Evolutionary conservation across 306 rosid species (phyloP).

Genomic region (Spatholobus suberectus): DNA sequence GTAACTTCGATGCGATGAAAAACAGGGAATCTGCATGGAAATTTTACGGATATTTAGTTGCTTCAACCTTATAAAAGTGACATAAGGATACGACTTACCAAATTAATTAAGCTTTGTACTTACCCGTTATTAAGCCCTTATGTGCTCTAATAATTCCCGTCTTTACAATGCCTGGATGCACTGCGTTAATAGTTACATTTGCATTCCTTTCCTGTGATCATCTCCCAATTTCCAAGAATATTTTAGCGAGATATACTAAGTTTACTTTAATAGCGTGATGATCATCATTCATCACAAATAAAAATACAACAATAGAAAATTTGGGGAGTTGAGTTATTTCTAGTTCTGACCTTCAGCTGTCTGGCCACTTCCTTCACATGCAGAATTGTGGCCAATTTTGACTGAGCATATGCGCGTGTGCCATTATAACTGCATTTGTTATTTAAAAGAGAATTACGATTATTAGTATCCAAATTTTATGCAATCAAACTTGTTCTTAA

Average conservation of each 20-base stretch:
- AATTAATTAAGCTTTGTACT: slow-evolving; percentile 15
- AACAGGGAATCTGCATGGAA: slow-evolving; percentile 80
- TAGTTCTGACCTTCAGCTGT: slow-evolving; percentile 73
- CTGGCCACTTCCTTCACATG: slow-evolving; percentile 84
- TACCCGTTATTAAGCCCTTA: slow-evolving; percentile 78
- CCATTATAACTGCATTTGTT: slow-evolving; percentile 82
- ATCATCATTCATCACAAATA: neutral
- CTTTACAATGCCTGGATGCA: slow-evolving; percentile 93
- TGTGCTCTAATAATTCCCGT: slow-evolving; percentile 88
- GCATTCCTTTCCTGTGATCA: slow-evolving; percentile 74
- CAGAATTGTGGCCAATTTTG: slow-evolving; percentile 83
- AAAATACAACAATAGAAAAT: neutral
- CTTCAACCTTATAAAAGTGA: slow-evolving; percentile 6
- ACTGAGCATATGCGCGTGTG: slow-evolving; percentile 86
- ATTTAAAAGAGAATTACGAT: neutral
- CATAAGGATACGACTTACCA: neutral
- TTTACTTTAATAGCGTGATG: neutral
- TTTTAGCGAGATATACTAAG: neutral
- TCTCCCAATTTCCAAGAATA: slow-evolving; percentile 7
- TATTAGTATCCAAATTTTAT: slow-evolving; percentile 13
- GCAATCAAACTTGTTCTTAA: neutral
- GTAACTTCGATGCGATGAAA: slow-evolving; percentile 85
- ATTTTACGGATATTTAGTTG: neutral
- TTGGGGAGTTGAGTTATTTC: neutral
- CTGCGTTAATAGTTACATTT: slow-evolving; percentile 82